Percentiles rank a stretch among this genome's conserved stretches.
phyloP scores from a whole-genome alignment of 1,284 basidiomycete genomes.

The Pseudozyma thailandica region DNA sequence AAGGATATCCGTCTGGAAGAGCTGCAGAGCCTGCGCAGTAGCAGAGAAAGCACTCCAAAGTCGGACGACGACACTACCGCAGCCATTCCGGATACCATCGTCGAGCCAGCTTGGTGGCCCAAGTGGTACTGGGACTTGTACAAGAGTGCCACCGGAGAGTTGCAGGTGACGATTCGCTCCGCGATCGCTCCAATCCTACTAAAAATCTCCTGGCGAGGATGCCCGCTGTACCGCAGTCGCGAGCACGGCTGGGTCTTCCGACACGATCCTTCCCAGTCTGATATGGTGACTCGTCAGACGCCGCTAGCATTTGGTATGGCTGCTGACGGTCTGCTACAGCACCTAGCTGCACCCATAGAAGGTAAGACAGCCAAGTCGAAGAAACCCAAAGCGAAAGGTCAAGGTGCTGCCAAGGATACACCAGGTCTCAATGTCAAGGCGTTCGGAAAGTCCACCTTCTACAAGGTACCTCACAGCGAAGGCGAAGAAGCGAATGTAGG shows the following conservation, averaged over 20 bases:
- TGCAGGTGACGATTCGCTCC: conserved; percentile 88
- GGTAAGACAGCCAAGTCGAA: conserved; percentile 21
- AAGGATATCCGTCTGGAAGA: conserved; percentile 39
- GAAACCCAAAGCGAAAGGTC: conserved; percentile 24
- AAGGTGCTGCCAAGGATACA: conserved; percentile 12
- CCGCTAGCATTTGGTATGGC: conserved; percentile 49
- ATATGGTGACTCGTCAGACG: conserved; percentile 45
- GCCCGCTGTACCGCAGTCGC: conserved; percentile 85
- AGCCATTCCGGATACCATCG: conserved; percentile 6
- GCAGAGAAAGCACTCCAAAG: conserved; percentile 1
- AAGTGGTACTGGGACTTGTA: conserved; percentile 96
- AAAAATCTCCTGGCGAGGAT: conserved; percentile 85
- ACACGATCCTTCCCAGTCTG: conserved; percentile 22
- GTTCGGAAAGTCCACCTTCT: conserved; percentile 72
- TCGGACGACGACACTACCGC: conserved; percentile 1
- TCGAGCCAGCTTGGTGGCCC: conserved; percentile 72
- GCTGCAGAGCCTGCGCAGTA: conserved; percentile 21
- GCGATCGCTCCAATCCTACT: conserved; percentile 86
- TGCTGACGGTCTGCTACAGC: conserved; percentile 49
- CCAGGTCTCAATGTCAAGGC: conserved; percentile 33
- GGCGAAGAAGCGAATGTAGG: conserved; percentile 95
- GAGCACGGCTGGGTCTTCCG: conserved; percentile 89
- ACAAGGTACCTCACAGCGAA: conserved; percentile 95
- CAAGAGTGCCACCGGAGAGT: conserved; percentile 67
- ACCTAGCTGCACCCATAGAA: conserved; percentile 32